Evolutionary conservation across 345 rosid genomes (phyloP).

Genomic region (Geranium brycei): DNA sequence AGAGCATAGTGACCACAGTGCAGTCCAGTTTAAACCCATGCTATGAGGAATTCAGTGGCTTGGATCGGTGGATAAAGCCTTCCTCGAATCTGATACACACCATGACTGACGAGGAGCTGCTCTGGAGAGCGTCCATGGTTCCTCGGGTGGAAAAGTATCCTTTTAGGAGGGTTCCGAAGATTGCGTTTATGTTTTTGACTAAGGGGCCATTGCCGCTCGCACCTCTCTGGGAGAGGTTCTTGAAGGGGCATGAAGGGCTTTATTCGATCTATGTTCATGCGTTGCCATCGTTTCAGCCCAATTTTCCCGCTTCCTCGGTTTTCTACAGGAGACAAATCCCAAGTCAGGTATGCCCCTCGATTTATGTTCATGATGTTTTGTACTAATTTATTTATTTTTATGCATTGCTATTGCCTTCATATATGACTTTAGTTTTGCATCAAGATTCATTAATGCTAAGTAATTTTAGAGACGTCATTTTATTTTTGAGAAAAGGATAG

Average conservation of each 20-base stretch:
- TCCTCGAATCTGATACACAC: conserved; percentile 14
- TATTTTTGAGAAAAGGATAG: neutral
- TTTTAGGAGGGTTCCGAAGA: conserved; percentile 27
- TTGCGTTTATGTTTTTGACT: conserved; percentile 43
- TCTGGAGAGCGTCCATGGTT: conserved; percentile 37
- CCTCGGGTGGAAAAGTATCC: conserved; percentile 26
- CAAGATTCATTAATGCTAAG: no score
- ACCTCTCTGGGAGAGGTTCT: conserved; percentile 35
- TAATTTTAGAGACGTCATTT: no score
- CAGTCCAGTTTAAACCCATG: conserved; percentile 11
- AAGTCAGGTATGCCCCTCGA: conserved; percentile 24
- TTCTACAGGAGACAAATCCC: conserved; percentile 36
- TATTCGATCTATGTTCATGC: conserved; percentile 32
- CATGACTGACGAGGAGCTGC: conserved; percentile 28
- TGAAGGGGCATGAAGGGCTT: conserved; percentile 27
- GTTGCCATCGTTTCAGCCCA: conserved; percentile 15
- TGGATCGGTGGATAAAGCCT: conserved; percentile 14
- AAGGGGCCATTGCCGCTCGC: conserved; percentile 38
- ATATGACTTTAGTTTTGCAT: no score
- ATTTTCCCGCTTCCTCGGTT: conserved; percentile 23
- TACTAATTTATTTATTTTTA: no score
- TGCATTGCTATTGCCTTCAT: no score
- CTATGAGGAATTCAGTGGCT: conserved; percentile 7
- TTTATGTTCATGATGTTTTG: no score
- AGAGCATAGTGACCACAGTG: conserved; percentile 4